Evolutionary conservation across 2,329 filamentous ascomycete species (phyloP).

Genomic region (Hypoxylon sp.): DNA sequence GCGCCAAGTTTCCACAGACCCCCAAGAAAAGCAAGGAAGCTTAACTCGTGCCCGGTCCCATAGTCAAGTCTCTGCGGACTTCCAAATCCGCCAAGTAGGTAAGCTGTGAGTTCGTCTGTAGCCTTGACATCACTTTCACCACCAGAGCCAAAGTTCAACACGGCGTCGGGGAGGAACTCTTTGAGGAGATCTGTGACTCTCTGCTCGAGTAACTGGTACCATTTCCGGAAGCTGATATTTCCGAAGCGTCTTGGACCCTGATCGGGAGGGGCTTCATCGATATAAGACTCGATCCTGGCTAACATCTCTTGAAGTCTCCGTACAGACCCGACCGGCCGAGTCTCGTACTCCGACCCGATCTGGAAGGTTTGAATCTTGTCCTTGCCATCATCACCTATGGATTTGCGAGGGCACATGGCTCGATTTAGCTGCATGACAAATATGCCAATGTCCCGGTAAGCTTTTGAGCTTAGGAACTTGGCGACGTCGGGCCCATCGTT

Average conservation of each 20-base stretch:
- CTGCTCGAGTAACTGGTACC: slow-evolving; percentile 79
- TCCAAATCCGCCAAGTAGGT: slow-evolving; percentile 89
- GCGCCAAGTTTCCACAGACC: slow-evolving; percentile 91
- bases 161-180: slow-evolving; percentile 65
- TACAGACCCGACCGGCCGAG: slow-evolving; percentile 69
- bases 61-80: slow-evolving; percentile 93
- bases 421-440: slow-evolving; percentile 94
- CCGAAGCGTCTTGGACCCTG: slow-evolving; percentile 90
- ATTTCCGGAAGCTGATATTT: slow-evolving; percentile 89
- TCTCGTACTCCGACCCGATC: slow-evolving; percentile 59
- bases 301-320: slow-evolving; percentile 77
- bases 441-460: slow-evolving; percentile 87
- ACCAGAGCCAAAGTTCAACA: slow-evolving; percentile 49
- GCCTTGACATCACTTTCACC: slow-evolving; percentile 60
- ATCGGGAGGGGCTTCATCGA: slow-evolving; percentile 86
- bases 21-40: slow-evolving; percentile 91
- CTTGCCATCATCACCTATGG: slow-evolving; percentile 55
- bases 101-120: slow-evolving; percentile 79
- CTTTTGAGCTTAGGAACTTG: slow-evolving; percentile 83
- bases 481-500: slow-evolving; percentile 86
- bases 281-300: slow-evolving; percentile 72
- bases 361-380: slow-evolving; percentile 64
- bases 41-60: slow-evolving; percentile 95
- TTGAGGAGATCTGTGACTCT: slow-evolving; percentile 69
- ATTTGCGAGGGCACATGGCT: slow-evolving; percentile 81